These are phyloP conservation scores for Helianthus tuberosus DNA, from an alignment of 129 eudicot genomes.

Conservation along the genomic window DNA sequence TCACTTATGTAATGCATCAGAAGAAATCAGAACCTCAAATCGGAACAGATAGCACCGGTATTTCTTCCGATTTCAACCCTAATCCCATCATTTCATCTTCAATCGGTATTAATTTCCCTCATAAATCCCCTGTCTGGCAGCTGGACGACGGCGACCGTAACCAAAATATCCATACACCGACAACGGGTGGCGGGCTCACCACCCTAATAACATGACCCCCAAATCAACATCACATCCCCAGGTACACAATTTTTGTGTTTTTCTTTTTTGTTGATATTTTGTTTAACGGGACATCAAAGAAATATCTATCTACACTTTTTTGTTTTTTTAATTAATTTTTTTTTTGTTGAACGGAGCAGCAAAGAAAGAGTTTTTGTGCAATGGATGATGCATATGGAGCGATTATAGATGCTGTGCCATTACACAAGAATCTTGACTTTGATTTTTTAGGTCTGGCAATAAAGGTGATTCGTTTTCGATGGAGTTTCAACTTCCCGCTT, in stretches of 20 bases:
- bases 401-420: slow-evolving; percentile 14
- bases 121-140: too few species aligned
- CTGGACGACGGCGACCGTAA: slow-evolving; percentile 25
- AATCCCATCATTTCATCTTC: too few species aligned
- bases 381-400: slow-evolving; percentile 41
- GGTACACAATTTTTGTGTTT: slow-evolving; percentile 7
- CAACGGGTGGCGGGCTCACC: slow-evolving; percentile 40
- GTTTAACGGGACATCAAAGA: slow-evolving; percentile 18
- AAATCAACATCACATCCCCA: slow-evolving; percentile 32
- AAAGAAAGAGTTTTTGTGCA: slow-evolving; percentile 32
- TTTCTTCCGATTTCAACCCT: too few species aligned
- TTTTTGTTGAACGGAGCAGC: slow-evolving; percentile 14
- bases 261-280: neutral
- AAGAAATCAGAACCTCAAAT: too few species aligned
- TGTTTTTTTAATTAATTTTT: too few species aligned
- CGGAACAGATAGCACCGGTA: too few species aligned
- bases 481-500: slow-evolving; percentile 34
- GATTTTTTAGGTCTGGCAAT: slow-evolving; percentile 17
- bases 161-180: neutral
- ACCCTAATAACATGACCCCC: slow-evolving; percentile 34
- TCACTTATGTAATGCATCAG: too few species aligned
- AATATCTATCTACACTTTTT: slow-evolving; percentile 13
- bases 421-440: slow-evolving; percentile 33
- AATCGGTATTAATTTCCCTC: too few species aligned
- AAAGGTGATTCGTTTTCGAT: slow-evolving; percentile 24